phyloP scores from a whole-genome alignment of 2,329 filamentous ascomycete species.

The Tolypocladium capitatum region DNA sequence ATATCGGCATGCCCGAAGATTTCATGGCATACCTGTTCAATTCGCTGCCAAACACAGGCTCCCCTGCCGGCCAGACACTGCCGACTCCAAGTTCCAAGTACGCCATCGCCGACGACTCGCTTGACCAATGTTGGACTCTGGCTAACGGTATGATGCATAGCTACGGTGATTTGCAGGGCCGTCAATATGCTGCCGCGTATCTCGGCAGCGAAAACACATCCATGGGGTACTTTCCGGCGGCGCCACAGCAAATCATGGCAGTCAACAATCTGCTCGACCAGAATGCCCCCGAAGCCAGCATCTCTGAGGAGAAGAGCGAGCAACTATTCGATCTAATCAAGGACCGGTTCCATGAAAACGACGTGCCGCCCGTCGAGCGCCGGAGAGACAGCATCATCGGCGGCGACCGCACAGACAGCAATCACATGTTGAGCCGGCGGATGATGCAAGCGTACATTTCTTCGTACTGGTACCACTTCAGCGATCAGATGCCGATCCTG shows the following conservation, averaged over 20 bases:
- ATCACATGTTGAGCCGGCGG: slow-evolving; percentile 62
- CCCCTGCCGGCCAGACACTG: slow-evolving; percentile 30
- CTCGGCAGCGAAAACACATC: slow-evolving; percentile 32
- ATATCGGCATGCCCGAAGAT: slow-evolving; percentile 70
- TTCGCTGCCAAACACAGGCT: slow-evolving; percentile 13
- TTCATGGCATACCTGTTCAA: slow-evolving; percentile 80
- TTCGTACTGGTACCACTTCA: slow-evolving; percentile 92
- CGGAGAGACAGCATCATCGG: slow-evolving; percentile 66
- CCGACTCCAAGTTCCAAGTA: slow-evolving; percentile 32
- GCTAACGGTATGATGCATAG: slow-evolving; percentile 22
- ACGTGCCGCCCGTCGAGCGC: slow-evolving; percentile 58
- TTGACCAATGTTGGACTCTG: neutral
- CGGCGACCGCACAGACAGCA: slow-evolving; percentile 56
- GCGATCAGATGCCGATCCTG: slow-evolving; percentile 84
- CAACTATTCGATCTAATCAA: slow-evolving; percentile 74
- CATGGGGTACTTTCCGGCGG: slow-evolving; percentile 44
- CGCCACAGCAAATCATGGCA: slow-evolving; percentile 71
- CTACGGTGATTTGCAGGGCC: slow-evolving; percentile 37
- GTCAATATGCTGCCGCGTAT: slow-evolving; percentile 29
- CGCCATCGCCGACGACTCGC: slow-evolving; percentile 12
- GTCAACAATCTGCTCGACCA: slow-evolving; percentile 76
- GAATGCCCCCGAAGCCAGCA: slow-evolving; percentile 60
- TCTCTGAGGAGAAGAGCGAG: slow-evolving; percentile 79
- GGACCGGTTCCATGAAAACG: slow-evolving; percentile 67
- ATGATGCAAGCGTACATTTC: slow-evolving; percentile 95